These are phyloP conservation scores for Diaporthe ilicicola DNA, from an alignment of 2,329 filamentous ascomycete species.

Conservation along the genomic window DNA sequence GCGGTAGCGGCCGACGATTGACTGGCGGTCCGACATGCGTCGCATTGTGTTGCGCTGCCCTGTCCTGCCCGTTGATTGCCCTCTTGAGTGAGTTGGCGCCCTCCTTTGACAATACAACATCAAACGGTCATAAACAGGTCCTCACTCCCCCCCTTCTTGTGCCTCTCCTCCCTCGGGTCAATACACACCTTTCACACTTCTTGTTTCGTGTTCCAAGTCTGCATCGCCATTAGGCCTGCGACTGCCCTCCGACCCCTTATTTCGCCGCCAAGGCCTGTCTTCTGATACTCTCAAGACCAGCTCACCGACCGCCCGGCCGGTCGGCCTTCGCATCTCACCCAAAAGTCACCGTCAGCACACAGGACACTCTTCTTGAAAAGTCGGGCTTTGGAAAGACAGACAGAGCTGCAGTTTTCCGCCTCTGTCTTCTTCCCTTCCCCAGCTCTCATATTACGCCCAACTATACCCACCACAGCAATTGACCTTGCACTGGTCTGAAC, in stretches of 20 bases:
- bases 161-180: background rate
- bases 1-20: background rate
- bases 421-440: background rate
- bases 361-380: background rate
- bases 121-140: conserved; percentile 16
- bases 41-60: background rate
- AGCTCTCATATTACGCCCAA: background rate
- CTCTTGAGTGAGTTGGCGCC: conserved; percentile 10
- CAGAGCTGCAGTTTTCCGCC: background rate
- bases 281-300: conserved; percentile 1
- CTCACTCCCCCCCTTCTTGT: background rate
- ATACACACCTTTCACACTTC: background rate
- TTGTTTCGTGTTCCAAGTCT: conserved; percentile 17
- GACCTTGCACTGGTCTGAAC: background rate
- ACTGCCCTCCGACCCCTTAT: conserved; percentile 17
- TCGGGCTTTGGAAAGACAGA: background rate
- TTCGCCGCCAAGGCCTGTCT: conserved; percentile 6
- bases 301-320: background rate
- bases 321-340: background rate
- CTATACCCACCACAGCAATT: background rate
- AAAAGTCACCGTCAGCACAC: background rate
- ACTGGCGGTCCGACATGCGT: conserved; percentile 5
- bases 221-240: conserved; percentile 1
- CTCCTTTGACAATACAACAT: conserved; percentile 10
- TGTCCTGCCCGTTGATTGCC: background rate